Evolutionary conservation across 2,329 filamentous ascomycete genomes (phyloP).

Genomic region (Trichoderma sp.): DNA sequence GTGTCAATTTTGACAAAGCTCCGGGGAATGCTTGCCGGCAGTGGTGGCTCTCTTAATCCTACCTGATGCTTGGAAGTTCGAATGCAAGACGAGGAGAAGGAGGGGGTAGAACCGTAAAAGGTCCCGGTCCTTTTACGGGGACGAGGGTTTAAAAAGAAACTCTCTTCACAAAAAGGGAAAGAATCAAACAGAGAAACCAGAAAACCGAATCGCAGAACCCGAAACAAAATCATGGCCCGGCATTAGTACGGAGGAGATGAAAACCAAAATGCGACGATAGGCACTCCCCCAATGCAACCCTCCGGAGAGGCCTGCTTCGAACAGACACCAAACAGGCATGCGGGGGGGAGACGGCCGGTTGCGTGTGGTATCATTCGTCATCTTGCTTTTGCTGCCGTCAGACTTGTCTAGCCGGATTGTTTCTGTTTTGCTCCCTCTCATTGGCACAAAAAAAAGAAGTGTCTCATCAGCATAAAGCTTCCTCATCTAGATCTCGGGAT

Average conservation of each 20-base stretch:
- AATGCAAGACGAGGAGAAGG: background rate
- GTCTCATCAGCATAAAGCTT: slow-evolving; percentile 4
- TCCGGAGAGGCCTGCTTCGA: background rate
- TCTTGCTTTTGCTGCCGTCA: background rate
- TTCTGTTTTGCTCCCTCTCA: background rate
- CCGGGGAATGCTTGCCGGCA: slow-evolving; percentile 24
- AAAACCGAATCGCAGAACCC: background rate
- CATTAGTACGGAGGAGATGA: slow-evolving; percentile 2
- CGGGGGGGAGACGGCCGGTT: background rate
- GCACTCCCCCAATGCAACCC: background rate
- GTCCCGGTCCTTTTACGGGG: slow-evolving; percentile 22
- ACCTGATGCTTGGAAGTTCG: background rate
- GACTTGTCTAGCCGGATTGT: background rate
- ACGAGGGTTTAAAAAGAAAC: background rate
- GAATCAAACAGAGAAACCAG: background rate
- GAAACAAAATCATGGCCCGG: slow-evolving; percentile 6
- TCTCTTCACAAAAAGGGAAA: background rate
- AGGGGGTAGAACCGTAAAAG: background rate
- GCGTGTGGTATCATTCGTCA: slow-evolving; percentile 11
- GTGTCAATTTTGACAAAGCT: slow-evolving; percentile 6
- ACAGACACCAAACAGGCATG: background rate
- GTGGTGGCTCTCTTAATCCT: slow-evolving; percentile 4
- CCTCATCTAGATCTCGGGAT: slow-evolving; percentile 20
- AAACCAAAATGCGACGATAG: background rate
- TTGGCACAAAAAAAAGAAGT: slow-evolving; percentile 1